Evolutionary conservation across 2,329 filamentous ascomycete genomes (phyloP).

Genomic region (Phialophora tarda): DNA sequence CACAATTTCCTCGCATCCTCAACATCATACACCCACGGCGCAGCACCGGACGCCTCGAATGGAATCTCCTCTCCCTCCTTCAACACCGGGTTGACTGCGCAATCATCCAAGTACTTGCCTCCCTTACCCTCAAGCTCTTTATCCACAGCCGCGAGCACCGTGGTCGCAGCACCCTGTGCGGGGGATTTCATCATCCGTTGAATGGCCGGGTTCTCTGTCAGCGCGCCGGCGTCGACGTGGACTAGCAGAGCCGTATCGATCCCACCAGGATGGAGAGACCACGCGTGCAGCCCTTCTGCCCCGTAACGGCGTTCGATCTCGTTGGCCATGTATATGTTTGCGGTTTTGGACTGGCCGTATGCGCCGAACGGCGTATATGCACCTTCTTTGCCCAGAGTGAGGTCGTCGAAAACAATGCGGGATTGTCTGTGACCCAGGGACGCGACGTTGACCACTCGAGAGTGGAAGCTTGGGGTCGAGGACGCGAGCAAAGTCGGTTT

Average conservation of each 20-base stretch:
- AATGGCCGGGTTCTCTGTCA: constrained; percentile 32
- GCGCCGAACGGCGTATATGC: constrained; percentile 45
- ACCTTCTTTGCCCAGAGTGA: constrained; percentile 47
- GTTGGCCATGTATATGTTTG: constrained; percentile 58
- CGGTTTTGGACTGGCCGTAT: constrained; percentile 58
- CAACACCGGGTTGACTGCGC: constrained; percentile 28
- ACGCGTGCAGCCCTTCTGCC: constrained; percentile 50
- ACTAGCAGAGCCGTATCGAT: constrained; percentile 45
- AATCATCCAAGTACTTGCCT: constrained; percentile 43
- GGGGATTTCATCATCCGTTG: constrained; percentile 42
- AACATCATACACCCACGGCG: constrained; percentile 30
- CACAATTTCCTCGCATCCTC: constrained; percentile 35
- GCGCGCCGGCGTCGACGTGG: constrained; percentile 32
- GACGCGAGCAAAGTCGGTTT: constrained; percentile 51
- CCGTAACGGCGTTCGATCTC: constrained; percentile 58
- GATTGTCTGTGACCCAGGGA: constrained; percentile 51
- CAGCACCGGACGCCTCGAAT: constrained; percentile 30
- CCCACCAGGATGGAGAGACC: constrained; percentile 55
- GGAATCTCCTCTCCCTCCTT: not conserved
- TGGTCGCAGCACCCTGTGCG: constrained; percentile 48
- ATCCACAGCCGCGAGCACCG: constrained; percentile 42
- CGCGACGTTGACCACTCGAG: constrained; percentile 55
- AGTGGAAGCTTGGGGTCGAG: constrained; percentile 47
- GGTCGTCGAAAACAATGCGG: constrained; percentile 47
- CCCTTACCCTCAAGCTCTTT: constrained; percentile 41